These are phyloP conservation scores for Podaxis sp. DNA, from an alignment of 768 basidiomycete genomes.

Conservation along the genomic window DNA sequence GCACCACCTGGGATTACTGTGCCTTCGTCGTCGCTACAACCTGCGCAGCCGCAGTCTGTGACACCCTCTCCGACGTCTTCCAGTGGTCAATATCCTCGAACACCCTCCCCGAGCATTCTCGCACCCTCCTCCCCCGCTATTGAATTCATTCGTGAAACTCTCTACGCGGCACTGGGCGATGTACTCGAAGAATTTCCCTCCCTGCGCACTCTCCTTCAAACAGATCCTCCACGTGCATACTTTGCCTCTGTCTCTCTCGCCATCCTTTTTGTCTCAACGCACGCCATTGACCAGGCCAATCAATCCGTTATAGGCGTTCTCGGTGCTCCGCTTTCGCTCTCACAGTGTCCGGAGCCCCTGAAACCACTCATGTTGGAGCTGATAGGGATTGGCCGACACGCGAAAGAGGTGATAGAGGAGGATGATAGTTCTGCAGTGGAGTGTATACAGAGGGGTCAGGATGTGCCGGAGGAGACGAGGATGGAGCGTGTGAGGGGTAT, in stretches of 20 bases:
- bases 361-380: slow-evolving; percentile 71
- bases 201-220: slow-evolving; percentile 51
- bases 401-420: slow-evolving; percentile 43
- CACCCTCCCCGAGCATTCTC: slow-evolving; percentile 32
- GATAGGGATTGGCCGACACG: slow-evolving; percentile 45
- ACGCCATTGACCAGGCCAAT: slow-evolving; percentile 43
- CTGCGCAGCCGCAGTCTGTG: not conserved
- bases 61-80: not conserved
- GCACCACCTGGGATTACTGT: slow-evolving; percentile 10
- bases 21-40: not conserved
- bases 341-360: slow-evolving; percentile 57
- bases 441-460: slow-evolving; percentile 28
- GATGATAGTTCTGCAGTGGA: slow-evolving; percentile 53
- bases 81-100: slow-evolving; percentile 11
- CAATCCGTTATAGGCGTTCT: slow-evolving; percentile 49
- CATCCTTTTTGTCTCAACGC: slow-evolving; percentile 62
- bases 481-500: slow-evolving; percentile 58
- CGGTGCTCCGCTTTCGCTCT: slow-evolving; percentile 50
- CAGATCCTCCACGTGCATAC: slow-evolving; percentile 70
- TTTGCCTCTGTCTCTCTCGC: slow-evolving; percentile 73
- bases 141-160: slow-evolving; percentile 78
- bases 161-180: slow-evolving; percentile 78
- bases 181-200: slow-evolving; percentile 51
- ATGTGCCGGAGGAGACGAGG: slow-evolving; percentile 37
- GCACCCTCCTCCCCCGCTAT: slow-evolving; percentile 48